Base-by-base conservation (phyloP, 139 green algal genomes). In the Picochlorum sp. region DNA sequence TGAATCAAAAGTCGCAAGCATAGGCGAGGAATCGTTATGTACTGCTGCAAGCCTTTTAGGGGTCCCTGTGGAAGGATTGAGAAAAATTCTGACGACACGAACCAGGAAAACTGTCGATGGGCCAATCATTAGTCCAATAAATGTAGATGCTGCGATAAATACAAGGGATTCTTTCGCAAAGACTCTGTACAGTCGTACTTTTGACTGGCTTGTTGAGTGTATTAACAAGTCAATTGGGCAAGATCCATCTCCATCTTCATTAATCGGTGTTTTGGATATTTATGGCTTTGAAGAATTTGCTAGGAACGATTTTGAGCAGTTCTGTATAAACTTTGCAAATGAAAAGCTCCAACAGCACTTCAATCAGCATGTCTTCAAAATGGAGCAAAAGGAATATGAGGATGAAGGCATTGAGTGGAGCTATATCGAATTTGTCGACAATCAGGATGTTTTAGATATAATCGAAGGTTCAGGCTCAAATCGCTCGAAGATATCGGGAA, bases 281-380 rank as follows among this genome's bases (percentile, higher is more conserved):
- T 98, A 98, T 62, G 92, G 91, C 50, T 97, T 97, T 68, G 90
- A 97, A 80, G 78, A 70, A 23, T 97, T 97, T 76, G 81, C 83
- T 60, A 77, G 78, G 62, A 97, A 97, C 67, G 86, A 92, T 65
- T 94, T 95, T 71, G 90, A 95, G 79, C 90, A 98, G 85, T 95
- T 99, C 61, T 97, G 91, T 84, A 98, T 98, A 82, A 98, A 98
- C 74, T 80, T 97, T 47, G 91, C 92, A 8, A 98, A 98, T 66
- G 92, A 98, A 83, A 97, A 97, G 81, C 85, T 99, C 70, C 94
- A 99, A 85, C 94, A 99, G 81, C 94, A 99, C 76, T 99, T 99
- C 87, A 99, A 99, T 78, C 82, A 92, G 73, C 90, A 97, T 72
- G 89, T 97, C n/a, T 97, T 96, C 81, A 96, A 96, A 82, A 88